These are phyloP conservation scores for Curvularia verruculosa DNA, from an alignment of 2,329 filamentous ascomycete species.

Conservation along the genomic window DNA sequence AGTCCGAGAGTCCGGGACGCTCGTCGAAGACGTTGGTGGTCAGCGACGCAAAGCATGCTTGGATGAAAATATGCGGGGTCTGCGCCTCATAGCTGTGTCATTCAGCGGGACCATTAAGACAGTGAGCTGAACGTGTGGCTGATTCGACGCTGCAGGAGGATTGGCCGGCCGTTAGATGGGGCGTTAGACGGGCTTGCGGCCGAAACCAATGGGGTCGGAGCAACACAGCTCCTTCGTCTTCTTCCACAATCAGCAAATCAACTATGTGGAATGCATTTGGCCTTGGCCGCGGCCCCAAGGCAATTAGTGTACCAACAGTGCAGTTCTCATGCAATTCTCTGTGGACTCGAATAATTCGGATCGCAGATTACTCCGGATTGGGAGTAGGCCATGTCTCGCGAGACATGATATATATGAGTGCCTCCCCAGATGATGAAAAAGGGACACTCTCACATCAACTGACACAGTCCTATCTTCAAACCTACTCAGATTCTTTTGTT, in stretches of 20 bases:
- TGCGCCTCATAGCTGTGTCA: not conserved
- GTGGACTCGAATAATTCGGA: not conserved
- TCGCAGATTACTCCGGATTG: not conserved
- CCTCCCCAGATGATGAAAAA: not conserved
- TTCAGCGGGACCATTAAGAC: not conserved
- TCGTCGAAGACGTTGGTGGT: not conserved
- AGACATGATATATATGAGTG: not conserved
- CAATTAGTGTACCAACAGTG: not conserved
- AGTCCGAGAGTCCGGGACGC: too few species aligned
- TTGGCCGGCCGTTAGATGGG: not conserved
- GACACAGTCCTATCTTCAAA: not conserved
- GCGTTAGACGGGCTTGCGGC: not conserved
- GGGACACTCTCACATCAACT: not conserved
- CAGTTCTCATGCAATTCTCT: not conserved
- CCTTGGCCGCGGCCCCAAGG: not conserved
- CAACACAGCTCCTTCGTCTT: not conserved
- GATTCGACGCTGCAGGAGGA: not conserved
- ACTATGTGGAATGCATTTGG: not conserved
- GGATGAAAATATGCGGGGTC: not conserved
- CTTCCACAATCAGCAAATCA: not conserved
- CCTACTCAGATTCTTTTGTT: not conserved
- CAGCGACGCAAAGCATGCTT: not conserved
- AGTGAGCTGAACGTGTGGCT: not conserved
- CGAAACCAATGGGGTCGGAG: conserved; percentile 1
- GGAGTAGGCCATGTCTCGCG: not conserved